Evolutionary conservation across 179 eudicot genomes (phyloP).

Genomic region (Beta lomatogona): DNA sequence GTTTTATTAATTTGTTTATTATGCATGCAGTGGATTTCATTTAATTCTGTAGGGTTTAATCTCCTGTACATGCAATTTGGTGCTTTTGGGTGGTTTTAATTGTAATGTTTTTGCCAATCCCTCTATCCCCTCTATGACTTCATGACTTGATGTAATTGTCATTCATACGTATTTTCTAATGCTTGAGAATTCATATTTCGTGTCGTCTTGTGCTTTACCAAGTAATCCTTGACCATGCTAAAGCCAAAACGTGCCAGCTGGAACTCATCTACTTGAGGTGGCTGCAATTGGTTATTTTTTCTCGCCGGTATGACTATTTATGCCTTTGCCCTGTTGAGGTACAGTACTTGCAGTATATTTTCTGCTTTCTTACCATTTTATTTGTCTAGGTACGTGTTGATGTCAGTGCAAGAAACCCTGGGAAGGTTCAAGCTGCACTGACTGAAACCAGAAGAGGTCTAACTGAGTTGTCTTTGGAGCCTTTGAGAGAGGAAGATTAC

Average conservation of each 20-base stretch:
- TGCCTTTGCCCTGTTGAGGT: not conserved
- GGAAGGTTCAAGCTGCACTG: conserved; percentile 96
- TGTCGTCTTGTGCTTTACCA: conserved; percentile 6
- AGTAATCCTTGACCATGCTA: conserved; percentile 55
- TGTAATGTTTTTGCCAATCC: not conserved
- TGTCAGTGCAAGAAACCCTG: conserved; percentile 96
- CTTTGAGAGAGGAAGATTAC: conserved; percentile 84
- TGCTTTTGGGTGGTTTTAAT: not conserved
- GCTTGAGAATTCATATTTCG: not conserved
- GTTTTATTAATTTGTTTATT: not conserved
- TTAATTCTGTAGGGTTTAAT: not conserved
- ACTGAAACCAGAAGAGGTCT: conserved; percentile 92
- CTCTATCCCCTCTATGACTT: not conserved
- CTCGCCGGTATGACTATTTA: conserved; percentile 71
- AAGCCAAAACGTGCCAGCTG: conserved; percentile 91
- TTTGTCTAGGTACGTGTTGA: conserved; percentile 74
- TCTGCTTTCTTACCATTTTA: not conserved
- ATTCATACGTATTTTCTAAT: not conserved
- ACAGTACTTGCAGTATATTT: not conserved
- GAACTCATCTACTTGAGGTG: conserved; percentile 98
- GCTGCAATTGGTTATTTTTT: conserved; percentile 83
- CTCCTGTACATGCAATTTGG: not conserved
- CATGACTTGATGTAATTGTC: not conserved
- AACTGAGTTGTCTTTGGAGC: conserved; percentile 89
- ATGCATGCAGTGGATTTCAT: not conserved